Percentiles rank a stretch among this genome's conserved stretches.
phyloP scores from a whole-genome alignment of 2,329 filamentous ascomycete species.

The Fusarium cyanostomum region DNA sequence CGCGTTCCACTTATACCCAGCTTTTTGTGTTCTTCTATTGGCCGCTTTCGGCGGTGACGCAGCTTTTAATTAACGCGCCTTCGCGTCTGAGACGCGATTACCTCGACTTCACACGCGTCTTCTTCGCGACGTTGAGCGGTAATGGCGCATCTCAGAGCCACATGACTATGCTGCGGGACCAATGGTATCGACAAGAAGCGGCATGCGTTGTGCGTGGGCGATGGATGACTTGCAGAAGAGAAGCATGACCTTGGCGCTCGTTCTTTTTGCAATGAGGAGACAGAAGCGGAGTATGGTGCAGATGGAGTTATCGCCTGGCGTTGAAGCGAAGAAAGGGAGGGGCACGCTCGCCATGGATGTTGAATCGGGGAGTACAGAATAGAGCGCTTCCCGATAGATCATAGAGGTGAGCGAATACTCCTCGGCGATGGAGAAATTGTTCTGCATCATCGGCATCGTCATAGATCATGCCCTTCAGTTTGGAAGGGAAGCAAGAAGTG shows the following conservation, averaged over 20 bases:
- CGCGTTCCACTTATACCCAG: slow-evolving; percentile 19
- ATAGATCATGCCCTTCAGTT: slow-evolving; percentile 3
- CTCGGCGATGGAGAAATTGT: slow-evolving; percentile 3
- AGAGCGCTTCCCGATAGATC: neutral
- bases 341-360: neutral
- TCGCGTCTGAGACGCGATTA: slow-evolving; percentile 24
- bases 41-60: neutral
- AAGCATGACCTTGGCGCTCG: neutral
- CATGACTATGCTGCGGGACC: slow-evolving; percentile 14
- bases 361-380: neutral
- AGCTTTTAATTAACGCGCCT: slow-evolving; percentile 31
- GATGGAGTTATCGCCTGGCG: neutral
- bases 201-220: slow-evolving; percentile 19
- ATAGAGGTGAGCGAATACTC: neutral
- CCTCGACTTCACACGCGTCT: slow-evolving; percentile 19
- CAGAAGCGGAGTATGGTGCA: neutral
- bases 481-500: neutral
- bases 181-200: slow-evolving; percentile 12
- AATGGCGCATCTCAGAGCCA: slow-evolving; percentile 18
- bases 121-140: slow-evolving; percentile 22
- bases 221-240: slow-evolving; percentile 2
- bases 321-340: neutral
- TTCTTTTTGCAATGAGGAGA: neutral
- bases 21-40: slow-evolving; percentile 25
- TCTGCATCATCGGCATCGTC: slow-evolving; percentile 8